Evolutionary conservation across 2,329 filamentous ascomycete genomes (phyloP), one percentile per base, ranked within the genome.

Genomic region (Cytospora paraplurivora): DNA sequence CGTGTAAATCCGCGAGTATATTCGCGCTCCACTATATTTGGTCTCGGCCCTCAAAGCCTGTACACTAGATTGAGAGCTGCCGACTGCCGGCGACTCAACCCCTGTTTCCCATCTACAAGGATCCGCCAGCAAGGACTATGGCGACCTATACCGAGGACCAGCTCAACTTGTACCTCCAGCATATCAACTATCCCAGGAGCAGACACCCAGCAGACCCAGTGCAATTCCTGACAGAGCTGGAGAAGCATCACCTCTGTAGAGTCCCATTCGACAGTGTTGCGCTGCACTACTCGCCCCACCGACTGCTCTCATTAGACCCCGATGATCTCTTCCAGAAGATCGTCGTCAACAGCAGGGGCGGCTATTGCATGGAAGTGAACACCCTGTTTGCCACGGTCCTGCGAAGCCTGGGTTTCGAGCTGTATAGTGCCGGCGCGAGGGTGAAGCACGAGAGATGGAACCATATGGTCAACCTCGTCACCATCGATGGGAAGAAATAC

Each of bases 381-480:
- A 68, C 72, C 27, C 68, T 80, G 37, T 83, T 86, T 66, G 77
- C 77, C 57, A 73, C 77, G 27, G 69, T 85, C 1, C 72, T 86
- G 5, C 74, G 78, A 19, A 76, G 73, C 5, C 69, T 86, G 5
- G 82, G 82, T 0, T 86, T 79, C 66, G 68, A 69, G 0, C 76
- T 85, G 1, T 82, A 84, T 67, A 77, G 80, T 21, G 77, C 78
- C 0, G 85, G 83, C 1, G 85, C 75, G 0, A 75, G 82, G 21
- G 74, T 78, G 7, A 71, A 68, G 6, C 63, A 59, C 12, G 61
- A 50, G 17, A 66, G 57, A 15, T 37, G 85, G 83, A 75, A 76
- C 15, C 86, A 89, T 71, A 84, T 87, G 78, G 76, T 86, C 60
- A 83, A 85, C 68, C 79, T 89, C 61, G 80, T 88, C 54, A 82